Evolutionary conservation across 805 yeast genomes (phyloP), one percentile per base, ranked within the genome.

Genomic region (Monosporozyma solicola): DNA sequence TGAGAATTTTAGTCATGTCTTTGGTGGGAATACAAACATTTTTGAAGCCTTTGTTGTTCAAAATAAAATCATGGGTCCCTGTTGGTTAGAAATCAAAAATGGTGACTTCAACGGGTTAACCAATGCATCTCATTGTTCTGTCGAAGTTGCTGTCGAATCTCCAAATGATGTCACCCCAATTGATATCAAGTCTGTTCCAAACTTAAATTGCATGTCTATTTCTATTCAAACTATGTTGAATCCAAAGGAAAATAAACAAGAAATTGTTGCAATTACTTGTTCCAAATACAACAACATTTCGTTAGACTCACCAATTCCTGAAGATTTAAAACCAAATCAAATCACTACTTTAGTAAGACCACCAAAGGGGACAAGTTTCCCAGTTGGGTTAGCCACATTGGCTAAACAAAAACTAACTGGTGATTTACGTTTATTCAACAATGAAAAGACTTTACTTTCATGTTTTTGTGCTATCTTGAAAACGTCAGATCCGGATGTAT

Each of bases 61-160:
- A 66, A 77, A 87, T 60, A 83, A 85, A 59, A 77, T 94, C 47
- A 91, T 89, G 97, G 99, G 99, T 9, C 99, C 99, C 3, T 90
- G 98, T 67, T 94, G 99, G 99, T 73, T 94, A 51, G 85, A 85
- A 49, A 75, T 94, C 51, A 73, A 76, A 45, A 76, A 79, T 50
- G 85, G 84, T 49, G 82, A 84, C 56, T 85, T 86, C 59, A 65
- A 67, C 25, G 67, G 80, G 0, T 67, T 84, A 43, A 77, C 75
- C 51, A 84, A 83, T 61, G 76, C 86, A 2, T 83, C 96, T 0
- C 92, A 91, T 71, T 87, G 95, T 69, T 79, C 80, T 53, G 76
- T 87, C n/a, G 96, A 89, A 61, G 80, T 86, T 1, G 70, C 83
- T 1, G 79, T 87, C 1, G 62, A 67, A 2, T 67, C 74, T 10